Percentiles rank a stretch among this genome's conserved stretches.
phyloP scores from a whole-genome alignment of 805 yeast species.

The Candida lessepsii region DNA sequence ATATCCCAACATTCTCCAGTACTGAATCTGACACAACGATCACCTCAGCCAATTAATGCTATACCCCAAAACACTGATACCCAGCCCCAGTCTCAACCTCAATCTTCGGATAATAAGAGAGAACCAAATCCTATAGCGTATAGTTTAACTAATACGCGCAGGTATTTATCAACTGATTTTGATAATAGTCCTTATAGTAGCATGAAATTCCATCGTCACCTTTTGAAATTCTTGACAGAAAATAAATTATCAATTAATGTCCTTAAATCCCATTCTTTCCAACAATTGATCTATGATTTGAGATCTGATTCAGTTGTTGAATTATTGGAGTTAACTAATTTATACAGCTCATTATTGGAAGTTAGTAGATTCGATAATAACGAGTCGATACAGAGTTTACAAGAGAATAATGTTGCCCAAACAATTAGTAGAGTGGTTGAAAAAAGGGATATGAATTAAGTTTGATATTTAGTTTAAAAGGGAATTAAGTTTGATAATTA shows the following conservation, averaged over 20 bases:
- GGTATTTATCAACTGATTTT: constrained; percentile 27
- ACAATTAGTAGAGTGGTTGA: constrained; percentile 21
- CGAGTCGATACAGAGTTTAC: constrained; percentile 15
- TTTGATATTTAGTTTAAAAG: too few relatives aligned
- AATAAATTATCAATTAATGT: constrained; percentile 48
- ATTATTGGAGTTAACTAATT: constrained; percentile 44
- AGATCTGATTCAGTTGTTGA: constrained; percentile 48
- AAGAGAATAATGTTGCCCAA: constrained; percentile 26
- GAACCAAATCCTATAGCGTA: constrained; percentile 7
- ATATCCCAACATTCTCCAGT: constrained; percentile 1
- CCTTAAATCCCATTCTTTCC: constrained; percentile 50
- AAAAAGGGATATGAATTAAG: constrained; percentile 13
- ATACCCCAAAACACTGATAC: neutral
- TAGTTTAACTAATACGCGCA: constrained; percentile 15
- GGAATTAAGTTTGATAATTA: too few relatives aligned
- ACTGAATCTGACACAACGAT: constrained; percentile 1
- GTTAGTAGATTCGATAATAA: constrained; percentile 30
- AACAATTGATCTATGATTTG: constrained; percentile 50
- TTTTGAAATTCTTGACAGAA: constrained; percentile 51
- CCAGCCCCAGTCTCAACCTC: neutral
- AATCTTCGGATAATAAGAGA: neutral
- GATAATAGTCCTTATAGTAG: constrained; percentile 47
- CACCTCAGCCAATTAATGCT: neutral
- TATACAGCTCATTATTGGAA: constrained; percentile 46
- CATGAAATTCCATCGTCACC: constrained; percentile 49